Evolutionary conservation across 306 rosid genomes (phyloP), one percentile per base, ranked within the genome.

Genomic region (Potentilla sterilis): DNA sequence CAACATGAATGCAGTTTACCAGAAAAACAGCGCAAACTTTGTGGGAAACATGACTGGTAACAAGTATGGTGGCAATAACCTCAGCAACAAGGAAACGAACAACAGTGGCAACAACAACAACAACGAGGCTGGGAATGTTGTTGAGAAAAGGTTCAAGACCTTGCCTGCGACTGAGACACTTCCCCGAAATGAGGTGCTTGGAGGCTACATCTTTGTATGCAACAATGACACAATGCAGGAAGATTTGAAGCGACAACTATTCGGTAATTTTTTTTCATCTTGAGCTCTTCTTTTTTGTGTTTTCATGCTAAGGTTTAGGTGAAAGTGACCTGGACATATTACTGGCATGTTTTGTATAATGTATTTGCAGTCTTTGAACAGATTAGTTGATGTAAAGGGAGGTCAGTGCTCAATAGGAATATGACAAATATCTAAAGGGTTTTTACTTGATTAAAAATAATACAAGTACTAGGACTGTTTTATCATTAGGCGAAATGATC

Each of bases 151-250:
- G 87, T 96, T 96, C 75, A 96, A 96, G 88, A 96, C 99, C 77
- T 88, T 96, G 88, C 99, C 97, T 37, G 97, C 97, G 16, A 88
- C 99, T 9, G 99, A 92, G 88, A 96, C 97, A 9, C 96, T 96
- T 67, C 99, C 99, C 0, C 92, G 99, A 37, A 83, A 96, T 87
- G 99, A 96, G 80, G 99, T 96, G 78, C 97, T 96, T 63, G 99
- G 99, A 24, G 99, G 99, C 70, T 96, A 96, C 92, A 96, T 96
- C 80, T 96, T 96, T 84, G 99, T 92, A 8, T 92, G 98, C 73
- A 96, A 96, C 88, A 96, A 96, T 73, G 98, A 96, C 83, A 96
- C 99, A 4, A 96, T 96, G 99, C 98, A 92, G 89, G 99, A 96
- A 88, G 99, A 96, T 85, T 81, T 96, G 41, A 96, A 92, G 85